phyloP scores from a whole-genome alignment of 257 asterid species.

The Solanum okadae region DNA sequence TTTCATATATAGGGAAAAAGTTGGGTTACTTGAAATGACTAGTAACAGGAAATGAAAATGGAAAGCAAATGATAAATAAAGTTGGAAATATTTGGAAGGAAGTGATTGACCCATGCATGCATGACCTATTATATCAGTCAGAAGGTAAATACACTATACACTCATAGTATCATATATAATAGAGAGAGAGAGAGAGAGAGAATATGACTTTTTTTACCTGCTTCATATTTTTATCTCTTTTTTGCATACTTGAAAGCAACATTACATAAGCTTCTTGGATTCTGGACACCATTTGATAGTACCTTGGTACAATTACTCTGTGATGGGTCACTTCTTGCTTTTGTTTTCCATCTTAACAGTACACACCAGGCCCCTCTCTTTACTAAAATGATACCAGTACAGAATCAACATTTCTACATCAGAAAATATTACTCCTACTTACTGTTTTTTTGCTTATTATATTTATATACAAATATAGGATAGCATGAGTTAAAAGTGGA shows the following conservation, averaged over 20 bases:
- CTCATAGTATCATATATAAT: neutral
- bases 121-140: neutral
- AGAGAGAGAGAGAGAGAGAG: neutral
- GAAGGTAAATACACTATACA: neutral
- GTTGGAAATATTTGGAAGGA: neutral
- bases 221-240: neutral
- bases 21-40: constrained; percentile 1
- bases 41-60: neutral
- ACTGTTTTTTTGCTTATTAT: neutral
- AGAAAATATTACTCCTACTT: neutral
- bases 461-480: neutral
- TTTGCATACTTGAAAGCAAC: neutral
- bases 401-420: neutral
- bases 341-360: neutral
- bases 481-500: neutral
- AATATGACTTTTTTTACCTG: neutral
- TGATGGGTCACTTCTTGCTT: neutral
- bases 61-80: neutral
- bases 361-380: neutral
- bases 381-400: neutral
- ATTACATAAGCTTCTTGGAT: constrained; percentile 1
- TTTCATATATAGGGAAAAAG: neutral
- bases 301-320: neutral
- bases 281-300: neutral
- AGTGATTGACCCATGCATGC: constrained; percentile 6